These are phyloP conservation scores for Amylostereum chailletii DNA, from an alignment of 1,284 basidiomycete genomes.

Conservation along the genomic window DNA sequence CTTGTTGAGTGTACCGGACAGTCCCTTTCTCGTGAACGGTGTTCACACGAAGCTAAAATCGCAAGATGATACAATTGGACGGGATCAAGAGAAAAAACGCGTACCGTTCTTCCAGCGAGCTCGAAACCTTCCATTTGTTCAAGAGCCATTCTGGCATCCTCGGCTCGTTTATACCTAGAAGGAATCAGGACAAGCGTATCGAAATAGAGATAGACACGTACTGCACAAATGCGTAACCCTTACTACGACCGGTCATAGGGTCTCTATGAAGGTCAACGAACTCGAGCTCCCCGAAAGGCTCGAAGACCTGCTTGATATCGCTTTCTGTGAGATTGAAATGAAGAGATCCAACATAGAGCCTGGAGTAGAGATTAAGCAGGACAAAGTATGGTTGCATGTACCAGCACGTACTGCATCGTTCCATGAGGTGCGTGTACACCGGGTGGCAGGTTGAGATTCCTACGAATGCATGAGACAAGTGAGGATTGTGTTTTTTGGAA, in stretches of 20 bases:
- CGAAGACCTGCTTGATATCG: constrained; percentile 97
- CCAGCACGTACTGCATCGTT: constrained; percentile 61
- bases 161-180: constrained; percentile 73
- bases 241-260: constrained; percentile 87
- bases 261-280: constrained; percentile 97
- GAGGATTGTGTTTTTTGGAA: constrained; percentile 4
- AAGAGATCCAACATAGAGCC: constrained; percentile 93
- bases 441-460: constrained; percentile 70
- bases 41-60: constrained; percentile 70
- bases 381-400: constrained; percentile 1
- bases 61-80: constrained; percentile 7
- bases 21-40: constrained; percentile 87
- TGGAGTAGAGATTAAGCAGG: constrained; percentile 20
- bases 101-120: constrained; percentile 84
- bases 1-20: constrained; percentile 63
- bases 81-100: constrained; percentile 19
- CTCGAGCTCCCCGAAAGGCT: constrained; percentile 95
- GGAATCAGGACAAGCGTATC: constrained; percentile 3
- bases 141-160: constrained; percentile 92
- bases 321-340: constrained; percentile 95
- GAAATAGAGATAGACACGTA: constrained; percentile 30
- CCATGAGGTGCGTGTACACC: constrained; percentile 68
- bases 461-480: constrained; percentile 18
- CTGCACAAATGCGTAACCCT: constrained; percentile 98
- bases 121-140: constrained; percentile 99